Evolutionary conservation across 2,329 filamentous ascomycete species (phyloP), one percentile per base, ranked within the genome.

Genomic region (Aureobasidium melanogenum): DNA sequence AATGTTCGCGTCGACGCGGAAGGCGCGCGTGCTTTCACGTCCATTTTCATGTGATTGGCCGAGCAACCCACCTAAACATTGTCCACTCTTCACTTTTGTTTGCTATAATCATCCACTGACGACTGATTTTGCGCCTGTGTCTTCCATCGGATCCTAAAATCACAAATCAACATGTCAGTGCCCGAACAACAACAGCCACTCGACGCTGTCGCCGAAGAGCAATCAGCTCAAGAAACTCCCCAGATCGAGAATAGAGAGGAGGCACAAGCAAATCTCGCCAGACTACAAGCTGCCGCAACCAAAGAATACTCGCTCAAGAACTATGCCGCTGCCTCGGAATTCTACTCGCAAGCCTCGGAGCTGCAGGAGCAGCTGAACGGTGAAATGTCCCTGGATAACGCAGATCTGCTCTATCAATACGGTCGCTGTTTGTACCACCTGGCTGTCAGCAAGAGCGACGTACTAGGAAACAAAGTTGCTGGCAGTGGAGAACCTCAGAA

Each of bases 371-470:
- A 90, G 73, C 80, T 97, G 73, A 94, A 97, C 73, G 94, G 93
- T 73, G 94, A 97, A 76, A 89, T 95, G 82, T 86, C 86, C 17
- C 85, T 89, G 4, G 87, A 91, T 62, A 99, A 99, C 69, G 93
- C 92, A 55, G 93, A 97, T 72, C 84, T 99, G 50, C 84, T 97
- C 22, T 99, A 96, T 74, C 84, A 91, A 65, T 99, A 99, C 75
- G 94, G 94, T 15, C 89, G 93, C 71, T 91, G 91, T 61, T 79
- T 99, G 22, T 97, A 96, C 81, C 92, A 92, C 73, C 88, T 97
- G 63, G 94, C 92, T 32, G 89, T 97, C 73, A 87, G 85, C 73
- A 96, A 96, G 75, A 97, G 91, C 71, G 92, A 97, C 71, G 92
- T 99, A 26, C 81, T 99, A 38, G 94, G 94, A 62, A 89, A 88